These are phyloP conservation scores for Casuarina glauca DNA, from an alignment of 306 rosid species.

Conservation along the genomic window DNA sequence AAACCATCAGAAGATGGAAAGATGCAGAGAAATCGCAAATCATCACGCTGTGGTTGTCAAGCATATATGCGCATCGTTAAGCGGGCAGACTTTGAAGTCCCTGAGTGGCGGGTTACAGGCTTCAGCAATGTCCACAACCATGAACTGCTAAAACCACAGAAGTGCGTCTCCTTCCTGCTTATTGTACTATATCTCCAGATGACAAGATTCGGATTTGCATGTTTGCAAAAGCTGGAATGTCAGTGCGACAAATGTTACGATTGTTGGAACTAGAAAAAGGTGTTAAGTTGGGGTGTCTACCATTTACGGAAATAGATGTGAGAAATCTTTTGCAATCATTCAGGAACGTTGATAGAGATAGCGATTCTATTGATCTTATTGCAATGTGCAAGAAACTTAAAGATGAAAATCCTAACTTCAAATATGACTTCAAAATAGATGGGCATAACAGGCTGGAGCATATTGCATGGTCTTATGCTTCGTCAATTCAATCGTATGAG, in stretches of 20 bases:
- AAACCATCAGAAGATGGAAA: conserved; percentile 82
- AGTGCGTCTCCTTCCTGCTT: conserved; percentile 61
- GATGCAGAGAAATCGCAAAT: conserved; percentile 82
- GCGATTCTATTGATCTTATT: conserved; percentile 80
- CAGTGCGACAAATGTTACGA: conserved; percentile 87
- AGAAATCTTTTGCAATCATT: conserved; percentile 79
- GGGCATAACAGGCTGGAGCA: conserved; percentile 72
- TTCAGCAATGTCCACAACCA: conserved; percentile 82
- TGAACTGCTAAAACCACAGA: conserved; percentile 66
- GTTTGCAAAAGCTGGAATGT: conserved; percentile 94
- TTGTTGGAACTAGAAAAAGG: conserved; percentile 89
- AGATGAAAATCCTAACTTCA: conserved; percentile 73
- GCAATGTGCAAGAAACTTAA: conserved; percentile 81
- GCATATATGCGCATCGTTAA: conserved; percentile 85
- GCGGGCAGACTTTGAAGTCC: conserved; percentile 72
- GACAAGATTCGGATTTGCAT: conserved; percentile 86
- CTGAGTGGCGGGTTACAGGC: conserved; percentile 94
- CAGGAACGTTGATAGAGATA: conserved; percentile 71
- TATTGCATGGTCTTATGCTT: conserved; percentile 77
- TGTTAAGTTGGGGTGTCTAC: conserved; percentile 76
- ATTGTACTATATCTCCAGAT: conserved; percentile 70
- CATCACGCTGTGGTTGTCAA: conserved; percentile 82
- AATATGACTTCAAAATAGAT: conserved; percentile 76
- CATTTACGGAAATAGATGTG: conserved; percentile 80
- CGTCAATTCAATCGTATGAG: conserved; percentile 59